Percentiles rank a stretch among this genome's conserved stretches.
Conservation (phyloP, 257 asterid genomes). For the Solanum medicagineum region DNA sequence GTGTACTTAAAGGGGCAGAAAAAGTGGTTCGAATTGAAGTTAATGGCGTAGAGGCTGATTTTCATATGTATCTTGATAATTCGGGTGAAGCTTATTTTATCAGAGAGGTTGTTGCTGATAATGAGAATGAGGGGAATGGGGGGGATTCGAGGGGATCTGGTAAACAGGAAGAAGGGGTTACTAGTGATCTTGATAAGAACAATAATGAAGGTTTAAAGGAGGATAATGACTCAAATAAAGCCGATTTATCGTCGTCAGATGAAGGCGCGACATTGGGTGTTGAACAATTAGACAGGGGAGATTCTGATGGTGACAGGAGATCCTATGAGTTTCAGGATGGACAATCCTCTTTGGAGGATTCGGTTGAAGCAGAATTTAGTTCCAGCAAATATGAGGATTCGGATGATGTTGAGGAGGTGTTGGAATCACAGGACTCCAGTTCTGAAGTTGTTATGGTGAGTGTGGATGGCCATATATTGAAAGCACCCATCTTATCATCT, state of each 20-base stretch:
- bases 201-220: conserved; percentile 4
- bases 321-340: conserved; percentile 70
- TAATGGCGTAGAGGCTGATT: conserved; percentile 63
- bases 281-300: conserved; percentile 53
- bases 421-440: conserved; percentile 44
- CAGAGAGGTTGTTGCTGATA: conserved; percentile 43
- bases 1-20: conserved; percentile 82
- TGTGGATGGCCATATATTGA: conserved; percentile 80
- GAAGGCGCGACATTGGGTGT: conserved; percentile 48
- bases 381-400: conserved; percentile 42
- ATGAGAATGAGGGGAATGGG: conserved; percentile 8
- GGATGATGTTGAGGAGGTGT: conserved; percentile 35
- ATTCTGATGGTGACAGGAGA: conserved; percentile 27
- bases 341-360: conserved; percentile 51
- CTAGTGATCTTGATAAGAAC: conserved; percentile 8
- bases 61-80: conserved; percentile 74
- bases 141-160: conserved; percentile 21
- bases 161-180: conserved; percentile 3
- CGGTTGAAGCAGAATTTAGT: conserved; percentile 51
- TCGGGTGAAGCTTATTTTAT: conserved; percentile 88
- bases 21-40: conserved; percentile 74
- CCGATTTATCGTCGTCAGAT: conserved; percentile 37
- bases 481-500: conserved; percentile 71
- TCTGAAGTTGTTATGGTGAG: conserved; percentile 91
- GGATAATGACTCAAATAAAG: conserved; percentile 14